A percentile compares a stretch with the other conserved stretches of the same genome.
These are phyloP conservation scores for Rhizoclosmatium globosum DNA, from an alignment of 192 early-diverging fungal species.

Conservation along the genomic window DNA sequence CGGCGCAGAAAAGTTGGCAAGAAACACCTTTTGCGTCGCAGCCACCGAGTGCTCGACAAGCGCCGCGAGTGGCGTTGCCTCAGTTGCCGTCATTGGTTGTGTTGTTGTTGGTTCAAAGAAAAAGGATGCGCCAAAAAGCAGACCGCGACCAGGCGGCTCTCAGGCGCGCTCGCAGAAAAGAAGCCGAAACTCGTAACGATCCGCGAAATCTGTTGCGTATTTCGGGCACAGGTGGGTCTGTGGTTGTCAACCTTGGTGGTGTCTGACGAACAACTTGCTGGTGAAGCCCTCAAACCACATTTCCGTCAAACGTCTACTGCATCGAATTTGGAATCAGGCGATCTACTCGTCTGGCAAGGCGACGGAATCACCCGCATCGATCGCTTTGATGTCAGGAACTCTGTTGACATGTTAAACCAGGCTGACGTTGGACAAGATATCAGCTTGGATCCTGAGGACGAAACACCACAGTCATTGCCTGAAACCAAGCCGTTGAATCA, in stretches of 20 bases:
- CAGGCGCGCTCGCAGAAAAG: not conserved
- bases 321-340: not conserved
- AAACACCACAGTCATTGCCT: not conserved
- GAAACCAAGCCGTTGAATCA: not conserved
- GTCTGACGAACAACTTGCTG: not conserved
- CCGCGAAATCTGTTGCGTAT: constrained; percentile 22
- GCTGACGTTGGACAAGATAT: not conserved
- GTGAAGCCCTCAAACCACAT: not conserved
- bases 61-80: constrained; percentile 1
- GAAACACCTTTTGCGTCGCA: constrained; percentile 47
- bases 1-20: constrained; percentile 35
- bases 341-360: constrained; percentile 20
- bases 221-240: not conserved
- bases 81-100: constrained; percentile 1
- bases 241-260: not conserved
- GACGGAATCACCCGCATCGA: constrained; percentile 29
- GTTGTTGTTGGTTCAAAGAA: not conserved
- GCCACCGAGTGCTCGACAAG: constrained; percentile 4
- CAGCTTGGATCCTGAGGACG: constrained; percentile 9
- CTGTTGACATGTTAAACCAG: not conserved
- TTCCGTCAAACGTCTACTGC: not conserved
- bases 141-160: not conserved
- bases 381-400: constrained; percentile 28
- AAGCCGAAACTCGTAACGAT: not conserved
- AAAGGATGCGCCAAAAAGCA: not conserved